Evolutionary conservation across 1,284 basidiomycete species (phyloP), one percentile per base, ranked within the genome.

Genomic region (Vanrija sp.): DNA sequence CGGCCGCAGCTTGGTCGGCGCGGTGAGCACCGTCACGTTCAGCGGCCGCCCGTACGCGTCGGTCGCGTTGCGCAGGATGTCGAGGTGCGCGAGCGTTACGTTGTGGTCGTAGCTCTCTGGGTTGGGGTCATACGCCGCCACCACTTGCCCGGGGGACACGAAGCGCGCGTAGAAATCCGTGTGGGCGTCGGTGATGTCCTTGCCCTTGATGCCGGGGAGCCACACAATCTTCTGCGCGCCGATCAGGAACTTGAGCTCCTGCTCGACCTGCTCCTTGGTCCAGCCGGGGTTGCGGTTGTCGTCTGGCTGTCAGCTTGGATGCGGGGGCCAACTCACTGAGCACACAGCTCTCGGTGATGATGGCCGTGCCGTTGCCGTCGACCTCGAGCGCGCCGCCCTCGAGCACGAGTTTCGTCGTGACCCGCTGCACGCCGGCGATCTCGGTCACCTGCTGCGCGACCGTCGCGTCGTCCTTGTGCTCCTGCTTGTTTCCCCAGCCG

Each of bases 181-280:
- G 31, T 31, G 31, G 31, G 31, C 31, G 31, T 31, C 44, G 27
- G 23, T 45, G 24, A 45, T 27, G 44, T 45, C 18, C 24, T 35
- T 92, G 44, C 44, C 44, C 22, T 18, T 20, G 44, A 35, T n/a
- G 14, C 27, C 27, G 18, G 24, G 38, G 19, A 39, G 38, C 38
- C 38, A 39, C 16, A 39, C 18, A 15, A 39, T 39, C 38, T 39
- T 39, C n/a, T n/a, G n/a, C n/a, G 18, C n/a, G n/a, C 19, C 19
- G 38, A 39, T n/a, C 10, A 39, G n/a, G 38, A n/a, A 20, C n/a
- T 18, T 18, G 6, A 39, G 38, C 38, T 39, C 38, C n/a, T 39
- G 38, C 38, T 39, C 38, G n/a, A 39, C 38, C 38, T 39, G 38
- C 6, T 39, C 38, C 38, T 39, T 39, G 38, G 16, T 39, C 38